Evolutionary conservation across 495 filamentous ascomycete genomes (phyloP).

Genomic region (Penicillium mononematosum): DNA sequence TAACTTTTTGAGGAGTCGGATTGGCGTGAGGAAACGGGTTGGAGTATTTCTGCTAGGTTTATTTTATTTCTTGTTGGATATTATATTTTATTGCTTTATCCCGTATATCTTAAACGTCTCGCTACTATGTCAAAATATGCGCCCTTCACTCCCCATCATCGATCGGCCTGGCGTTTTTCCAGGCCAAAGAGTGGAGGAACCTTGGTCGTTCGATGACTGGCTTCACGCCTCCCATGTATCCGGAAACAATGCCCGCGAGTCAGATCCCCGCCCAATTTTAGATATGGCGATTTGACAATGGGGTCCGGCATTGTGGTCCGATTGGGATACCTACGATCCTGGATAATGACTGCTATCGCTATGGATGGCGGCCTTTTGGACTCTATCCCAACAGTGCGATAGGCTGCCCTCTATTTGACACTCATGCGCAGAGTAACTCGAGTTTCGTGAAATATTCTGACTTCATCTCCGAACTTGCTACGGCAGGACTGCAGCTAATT

Average conservation of each 20-base stretch:
- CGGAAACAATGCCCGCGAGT: constrained; percentile 28
- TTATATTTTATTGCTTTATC: neutral
- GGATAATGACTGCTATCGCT: neutral
- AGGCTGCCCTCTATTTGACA: neutral
- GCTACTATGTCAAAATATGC: neutral
- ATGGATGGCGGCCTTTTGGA: neutral
- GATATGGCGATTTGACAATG: constrained; percentile 3
- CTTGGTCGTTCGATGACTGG: constrained; percentile 10
- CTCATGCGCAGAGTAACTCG: neutral
- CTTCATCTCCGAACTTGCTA: neutral
- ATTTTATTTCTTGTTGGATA: constrained; percentile 10
- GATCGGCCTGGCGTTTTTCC: neutral
- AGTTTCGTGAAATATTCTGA: neutral
- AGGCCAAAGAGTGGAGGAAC: neutral
- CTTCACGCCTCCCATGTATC: neutral
- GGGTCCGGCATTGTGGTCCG: constrained; percentile 9
- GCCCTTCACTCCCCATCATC: neutral
- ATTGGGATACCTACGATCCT: neutral
- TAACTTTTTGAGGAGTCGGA: neutral
- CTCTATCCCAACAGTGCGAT: neutral
- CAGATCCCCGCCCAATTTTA: constrained; percentile 1
- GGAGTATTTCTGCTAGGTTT: neutral
- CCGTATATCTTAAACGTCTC: neutral
- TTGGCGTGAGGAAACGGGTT: constrained; percentile 2
- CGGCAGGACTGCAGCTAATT: neutral